Base-by-base conservation (phyloP, 83 land plant genomes). In the Thuja plicata region DNA sequence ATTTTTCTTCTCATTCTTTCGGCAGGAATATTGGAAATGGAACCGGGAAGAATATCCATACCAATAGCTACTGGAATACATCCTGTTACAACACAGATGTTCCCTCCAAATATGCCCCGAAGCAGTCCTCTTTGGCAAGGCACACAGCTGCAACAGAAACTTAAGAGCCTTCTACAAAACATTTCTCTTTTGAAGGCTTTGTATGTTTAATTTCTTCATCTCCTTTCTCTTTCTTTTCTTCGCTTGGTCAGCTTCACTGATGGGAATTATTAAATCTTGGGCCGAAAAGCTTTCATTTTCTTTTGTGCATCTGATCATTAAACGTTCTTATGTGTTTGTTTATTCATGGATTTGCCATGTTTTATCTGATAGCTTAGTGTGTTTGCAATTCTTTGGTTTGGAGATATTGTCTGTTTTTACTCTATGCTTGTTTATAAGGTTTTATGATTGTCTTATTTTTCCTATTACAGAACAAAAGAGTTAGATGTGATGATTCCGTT, bases 81-180 rank as follows among this genome's bases (percentile, higher is more conserved):
- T 74, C 35, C 8, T 74, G 37, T 24, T 74, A 34, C 78, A 32
- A 34, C 34, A 74, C 78, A 74, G 37, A 74, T 74, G 78, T 32
- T 74, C 37, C 78, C 78, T 32, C 78, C 78, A 10, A 74, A 32
- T 74, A 74, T 12, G 78, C 78, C 78, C 78, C 78, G 17, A 32
- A 12, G 16, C 35, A 74, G 78, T 74, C 38, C 78, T 74, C 87
- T 91, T 62, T 89, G 91, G 88, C 77, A 88, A 62, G 41, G 88
- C 9, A 81, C 62, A 37, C 80, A 90, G 17, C 87, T 91, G 38
- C 82, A 87, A 60, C 55, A 89, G 3, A 90, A 91, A 38, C n/a
- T 93, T 15, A 87, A 66, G 34, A 85, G 88, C 55, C 74, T 91
- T 24, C 88, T 43, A 46, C 89, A 91, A 30, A 87, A 92, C 17